Conservation (phyloP, 1,284 basidiomycete species). For the Tilletia caries region DNA sequence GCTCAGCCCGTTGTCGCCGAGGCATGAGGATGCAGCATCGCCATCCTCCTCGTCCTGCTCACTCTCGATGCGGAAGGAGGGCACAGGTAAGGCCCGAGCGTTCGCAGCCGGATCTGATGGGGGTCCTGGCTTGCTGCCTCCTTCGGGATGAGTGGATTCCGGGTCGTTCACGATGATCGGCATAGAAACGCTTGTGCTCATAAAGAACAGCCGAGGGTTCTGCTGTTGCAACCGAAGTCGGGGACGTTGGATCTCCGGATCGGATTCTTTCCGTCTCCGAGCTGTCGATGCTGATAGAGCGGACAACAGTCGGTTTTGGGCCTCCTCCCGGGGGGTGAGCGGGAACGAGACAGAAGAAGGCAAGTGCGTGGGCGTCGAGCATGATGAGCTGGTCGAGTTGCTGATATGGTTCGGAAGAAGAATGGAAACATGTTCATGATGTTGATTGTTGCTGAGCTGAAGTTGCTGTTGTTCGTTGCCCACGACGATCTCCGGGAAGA, state of each 20-base stretch:
- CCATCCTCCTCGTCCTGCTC: not conserved
- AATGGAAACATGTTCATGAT: not conserved
- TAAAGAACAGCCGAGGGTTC: no score
- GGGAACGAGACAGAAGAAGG: constrained; percentile 24
- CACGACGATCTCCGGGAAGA: no score
- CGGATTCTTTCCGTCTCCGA: not conserved
- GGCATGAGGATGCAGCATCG: no score
- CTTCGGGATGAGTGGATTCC: no score
- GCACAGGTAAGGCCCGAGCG: not conserved
- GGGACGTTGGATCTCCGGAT: not conserved
- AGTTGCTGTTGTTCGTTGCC: no score
- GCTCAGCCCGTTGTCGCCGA: not conserved
- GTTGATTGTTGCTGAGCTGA: no score
- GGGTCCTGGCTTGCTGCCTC: no score
- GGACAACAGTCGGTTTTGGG: not conserved
- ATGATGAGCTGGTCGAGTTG: no score
- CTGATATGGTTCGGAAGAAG: not conserved
- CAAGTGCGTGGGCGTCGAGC: constrained; percentile 22
- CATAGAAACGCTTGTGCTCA: no score
- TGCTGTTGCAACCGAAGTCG: no score
- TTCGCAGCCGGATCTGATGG: not conserved
- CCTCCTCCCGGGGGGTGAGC: constrained; percentile 1
- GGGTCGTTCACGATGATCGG: no score
- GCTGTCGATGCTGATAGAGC: not conserved
- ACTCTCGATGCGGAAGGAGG: not conserved